phyloP scores from a whole-genome alignment of 306 rosid genomes.

The Dalbergia cultrata region DNA sequence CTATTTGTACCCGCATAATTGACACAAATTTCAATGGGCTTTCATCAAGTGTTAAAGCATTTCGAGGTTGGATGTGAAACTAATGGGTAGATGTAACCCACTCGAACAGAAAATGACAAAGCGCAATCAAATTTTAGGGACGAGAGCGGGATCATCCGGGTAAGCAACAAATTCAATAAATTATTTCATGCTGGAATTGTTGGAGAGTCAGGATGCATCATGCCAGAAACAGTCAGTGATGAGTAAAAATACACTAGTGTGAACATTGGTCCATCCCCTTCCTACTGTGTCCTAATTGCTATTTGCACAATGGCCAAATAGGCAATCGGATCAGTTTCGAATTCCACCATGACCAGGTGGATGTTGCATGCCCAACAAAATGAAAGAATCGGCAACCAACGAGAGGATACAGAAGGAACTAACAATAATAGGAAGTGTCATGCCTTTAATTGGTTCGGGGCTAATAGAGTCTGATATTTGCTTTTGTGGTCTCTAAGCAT shows the following conservation, averaged over 20 bases:
- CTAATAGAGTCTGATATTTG: neutral
- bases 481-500: neutral
- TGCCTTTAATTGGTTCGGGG: neutral
- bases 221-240: neutral
- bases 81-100: too few relatives aligned
- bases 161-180: neutral
- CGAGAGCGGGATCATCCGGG: neutral
- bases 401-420: neutral
- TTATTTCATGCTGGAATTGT: constrained; percentile 10
- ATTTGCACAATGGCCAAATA: neutral
- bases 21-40: too few relatives aligned
- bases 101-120: neutral
- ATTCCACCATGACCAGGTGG: neutral
- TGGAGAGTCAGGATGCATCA: constrained; percentile 2
- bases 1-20: too few relatives aligned
- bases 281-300: neutral
- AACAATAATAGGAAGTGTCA: neutral
- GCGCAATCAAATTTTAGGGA: neutral
- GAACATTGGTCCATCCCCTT: constrained; percentile 5
- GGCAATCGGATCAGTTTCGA: constrained; percentile 1
- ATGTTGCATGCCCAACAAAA: neutral
- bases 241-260: neutral
- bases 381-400: neutral
- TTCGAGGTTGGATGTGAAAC: too few relatives aligned
- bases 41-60: too few relatives aligned